Evolutionary conservation across 2,329 filamentous ascomycete species (phyloP).

Genomic region (Meredithiella fracta): DNA sequence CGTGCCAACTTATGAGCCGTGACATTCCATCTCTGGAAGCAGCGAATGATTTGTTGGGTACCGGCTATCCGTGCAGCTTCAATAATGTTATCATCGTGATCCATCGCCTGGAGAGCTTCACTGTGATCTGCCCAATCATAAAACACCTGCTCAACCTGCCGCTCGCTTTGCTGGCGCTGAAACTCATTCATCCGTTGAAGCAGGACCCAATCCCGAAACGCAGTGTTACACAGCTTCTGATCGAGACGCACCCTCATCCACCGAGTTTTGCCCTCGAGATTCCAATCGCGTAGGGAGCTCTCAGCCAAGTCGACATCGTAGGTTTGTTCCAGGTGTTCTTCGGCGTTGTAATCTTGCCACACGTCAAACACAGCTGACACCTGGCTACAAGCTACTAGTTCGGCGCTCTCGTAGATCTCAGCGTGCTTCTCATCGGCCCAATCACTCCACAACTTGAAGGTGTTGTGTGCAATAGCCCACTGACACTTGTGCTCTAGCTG

Average conservation of each 20-base stretch:
- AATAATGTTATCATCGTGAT: background rate
- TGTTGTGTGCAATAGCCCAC: background rate
- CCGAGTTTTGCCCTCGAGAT: constrained; percentile 11
- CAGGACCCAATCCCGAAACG: constrained; percentile 14
- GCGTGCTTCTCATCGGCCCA: constrained; percentile 1
- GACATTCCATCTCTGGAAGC: constrained; percentile 3
- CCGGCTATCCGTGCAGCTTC: constrained; percentile 5
- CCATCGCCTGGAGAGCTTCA: background rate
- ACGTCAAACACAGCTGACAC: background rate
- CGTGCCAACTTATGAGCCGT: constrained; percentile 2
- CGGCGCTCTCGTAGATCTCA: constrained; percentile 1
- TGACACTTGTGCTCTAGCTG: constrained; percentile 6
- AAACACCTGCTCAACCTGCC: background rate
- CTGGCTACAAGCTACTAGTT: constrained; percentile 3
- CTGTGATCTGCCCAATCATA: background rate
- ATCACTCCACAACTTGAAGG: constrained; percentile 2
- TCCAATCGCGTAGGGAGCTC: constrained; percentile 11
- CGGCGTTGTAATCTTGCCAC: constrained; percentile 1
- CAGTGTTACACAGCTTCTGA: constrained; percentile 6
- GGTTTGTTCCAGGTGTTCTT: constrained; percentile 1
- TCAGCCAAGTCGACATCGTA: constrained; percentile 8
- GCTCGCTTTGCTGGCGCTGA: constrained; percentile 2
- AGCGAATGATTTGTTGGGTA: background rate
- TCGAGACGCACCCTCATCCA: constrained; percentile 6
- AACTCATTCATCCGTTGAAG: constrained; percentile 13